Conservation (phyloP, 2,329 filamentous ascomycete genomes). For the Sporothrix schenckii region DNA sequence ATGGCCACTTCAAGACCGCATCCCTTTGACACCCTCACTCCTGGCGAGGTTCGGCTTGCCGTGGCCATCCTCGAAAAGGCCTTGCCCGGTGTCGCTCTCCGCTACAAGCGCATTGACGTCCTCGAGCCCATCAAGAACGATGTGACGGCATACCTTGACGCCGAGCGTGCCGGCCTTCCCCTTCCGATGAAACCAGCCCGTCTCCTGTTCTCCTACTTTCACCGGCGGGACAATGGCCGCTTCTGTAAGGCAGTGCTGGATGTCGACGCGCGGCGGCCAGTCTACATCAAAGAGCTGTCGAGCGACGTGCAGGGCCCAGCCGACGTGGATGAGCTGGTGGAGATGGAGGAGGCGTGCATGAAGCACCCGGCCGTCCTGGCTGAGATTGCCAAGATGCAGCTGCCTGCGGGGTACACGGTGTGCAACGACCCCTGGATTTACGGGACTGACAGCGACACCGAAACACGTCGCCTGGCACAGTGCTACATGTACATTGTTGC, state of each 20-base stretch:
- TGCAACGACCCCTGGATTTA: constrained; percentile 61
- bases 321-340: constrained; percentile 42
- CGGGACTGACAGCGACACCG: constrained; percentile 25
- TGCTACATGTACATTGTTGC: constrained; percentile 30
- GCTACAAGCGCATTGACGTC: background rate
- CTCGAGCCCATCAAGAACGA: background rate
- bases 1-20: background rate
- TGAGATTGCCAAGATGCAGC: constrained; percentile 47
- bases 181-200: background rate
- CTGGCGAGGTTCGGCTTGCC: background rate
- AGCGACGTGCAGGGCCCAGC: constrained; percentile 38
- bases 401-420: constrained; percentile 51
- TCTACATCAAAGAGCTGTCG: constrained; percentile 4
- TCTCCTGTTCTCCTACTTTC: background rate
- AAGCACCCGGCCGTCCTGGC: constrained; percentile 43
- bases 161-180: background rate
- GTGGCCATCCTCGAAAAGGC: background rate
- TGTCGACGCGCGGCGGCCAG: background rate
- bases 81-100: background rate
- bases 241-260: background rate
- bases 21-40: background rate
- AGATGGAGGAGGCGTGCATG: constrained; percentile 43
- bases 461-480: constrained; percentile 22
- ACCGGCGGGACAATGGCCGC: background rate
- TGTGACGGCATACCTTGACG: background rate